Base-by-base conservation (phyloP, 2,329 filamentous ascomycete species). In the Fusarium drepaniforme region DNA sequence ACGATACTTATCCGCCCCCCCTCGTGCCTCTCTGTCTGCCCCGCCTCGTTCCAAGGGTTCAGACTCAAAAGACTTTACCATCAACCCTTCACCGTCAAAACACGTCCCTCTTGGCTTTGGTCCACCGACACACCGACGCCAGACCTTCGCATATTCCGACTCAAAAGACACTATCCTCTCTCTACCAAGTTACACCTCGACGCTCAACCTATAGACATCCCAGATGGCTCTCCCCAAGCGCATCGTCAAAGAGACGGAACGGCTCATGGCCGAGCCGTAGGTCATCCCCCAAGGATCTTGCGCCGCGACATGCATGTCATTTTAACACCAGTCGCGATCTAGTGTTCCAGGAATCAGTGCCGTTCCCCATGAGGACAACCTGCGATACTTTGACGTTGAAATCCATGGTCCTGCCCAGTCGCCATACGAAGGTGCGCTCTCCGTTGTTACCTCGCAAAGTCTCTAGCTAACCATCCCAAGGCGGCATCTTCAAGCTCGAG, bases 221-320 rank as follows among this genome's bases (percentile, higher is more conserved):
- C 67, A 68, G 30, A 91, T 91, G 94, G 92, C 95, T 74, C 88
- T 99, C 76, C 96, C 97, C 37, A 99, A 99, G 89, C 90, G 97
- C 82, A 99, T 99, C 81, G 90, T 98, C 82, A 99, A 99, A 87
- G 97, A 99, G 90, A 99, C 97, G 23, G 96, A 99, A 87, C 93
- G 97, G 81, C 90, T 99, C 78, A 96, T 97, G 91, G 94, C 94
- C 74, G 97, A 99, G 86, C 97, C 97, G 95, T 98, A 90, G 85
- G 94, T 76, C 58, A 68, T 71, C 59, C 65, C 49, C 46, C 56
- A 40, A 64, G 63, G 38, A 40, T 61, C 30, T 68, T 65, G 64
- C 65, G 63, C 59, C 68, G 46, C 59, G 46, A 59, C 58, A 71
- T 72, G 25, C 65, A 71, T 56, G 49, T 56, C 49, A 56, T 56